A percentile compares a stretch with the other conserved stretches of the same genome.
Conservation (phyloP, 805 yeast species). For the Schizosaccharomyces octosporus region DNA sequence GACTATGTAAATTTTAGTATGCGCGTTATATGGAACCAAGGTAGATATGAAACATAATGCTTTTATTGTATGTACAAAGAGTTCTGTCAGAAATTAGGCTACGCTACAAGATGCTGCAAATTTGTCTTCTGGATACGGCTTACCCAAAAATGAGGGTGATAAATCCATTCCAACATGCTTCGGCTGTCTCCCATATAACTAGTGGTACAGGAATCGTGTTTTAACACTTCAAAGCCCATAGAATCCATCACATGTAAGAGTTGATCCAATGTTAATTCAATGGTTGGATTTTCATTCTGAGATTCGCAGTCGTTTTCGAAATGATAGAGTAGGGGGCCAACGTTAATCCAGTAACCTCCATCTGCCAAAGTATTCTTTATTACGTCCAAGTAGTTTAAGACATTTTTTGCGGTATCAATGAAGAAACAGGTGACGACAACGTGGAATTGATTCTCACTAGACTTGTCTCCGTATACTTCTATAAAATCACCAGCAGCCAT, state of each 20-base stretch:
- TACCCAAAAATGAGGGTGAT: not conserved
- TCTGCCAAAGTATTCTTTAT: conserved; percentile 26
- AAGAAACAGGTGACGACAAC: conserved; percentile 35
- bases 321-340: conserved; percentile 85
- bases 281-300: conserved; percentile 27
- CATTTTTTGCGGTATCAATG: conserved; percentile 76
- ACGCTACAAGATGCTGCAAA: not conserved
- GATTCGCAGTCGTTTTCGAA: conserved; percentile 17
- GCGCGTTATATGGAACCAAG: too few relatives aligned
- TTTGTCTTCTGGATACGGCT: not conserved
- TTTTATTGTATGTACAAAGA: too few relatives aligned
- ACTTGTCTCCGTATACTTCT: conserved; percentile 19
- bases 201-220: not conserved
- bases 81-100: too few relatives aligned
- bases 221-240: conserved; percentile 34
- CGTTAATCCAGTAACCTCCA: conserved; percentile 57
- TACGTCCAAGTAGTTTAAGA: conserved; percentile 47
- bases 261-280: conserved; percentile 51
- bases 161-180: not conserved
- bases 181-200: not conserved
- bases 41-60: too few relatives aligned
- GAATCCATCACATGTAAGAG: conserved; percentile 24
- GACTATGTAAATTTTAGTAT: too few relatives aligned
- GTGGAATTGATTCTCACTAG: conserved; percentile 15
- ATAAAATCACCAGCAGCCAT: conserved; percentile 36